phyloP scores from a whole-genome alignment of 495 filamentous ascomycete species.

The Hyphodiscus hymeniophilus region DNA sequence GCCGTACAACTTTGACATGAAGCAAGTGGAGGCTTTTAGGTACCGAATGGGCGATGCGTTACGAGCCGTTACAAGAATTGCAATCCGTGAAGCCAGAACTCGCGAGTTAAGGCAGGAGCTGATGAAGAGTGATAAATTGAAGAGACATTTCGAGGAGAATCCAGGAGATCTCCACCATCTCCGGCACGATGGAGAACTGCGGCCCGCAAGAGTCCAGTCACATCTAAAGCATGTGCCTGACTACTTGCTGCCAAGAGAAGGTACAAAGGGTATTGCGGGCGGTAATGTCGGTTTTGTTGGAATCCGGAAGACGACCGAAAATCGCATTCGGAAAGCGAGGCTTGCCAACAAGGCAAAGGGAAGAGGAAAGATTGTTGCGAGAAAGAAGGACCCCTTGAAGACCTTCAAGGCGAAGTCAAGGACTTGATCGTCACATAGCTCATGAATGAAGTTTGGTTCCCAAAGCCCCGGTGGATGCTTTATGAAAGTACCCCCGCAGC shows the following conservation, averaged over 20 bases:
- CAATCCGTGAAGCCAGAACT: constrained; percentile 81
- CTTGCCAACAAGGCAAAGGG: constrained; percentile 46
- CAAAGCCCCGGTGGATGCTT: too few species aligned
- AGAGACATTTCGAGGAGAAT: constrained; percentile 95
- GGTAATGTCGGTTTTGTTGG: constrained; percentile 63
- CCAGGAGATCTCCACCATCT: constrained; percentile 79
- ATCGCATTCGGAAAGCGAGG: constrained; percentile 67
- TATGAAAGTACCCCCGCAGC: too few species aligned
- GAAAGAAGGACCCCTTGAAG: constrained; percentile 77
- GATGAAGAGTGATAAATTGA: constrained; percentile 84
- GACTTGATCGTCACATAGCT: not conserved
- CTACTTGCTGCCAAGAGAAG: constrained; percentile 80
- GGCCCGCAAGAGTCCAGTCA: constrained; percentile 67
- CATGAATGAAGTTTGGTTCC: too few species aligned
- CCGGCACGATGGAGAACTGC: constrained; percentile 82
- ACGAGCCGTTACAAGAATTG: constrained; percentile 69
- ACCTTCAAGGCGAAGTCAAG: constrained; percentile 46
- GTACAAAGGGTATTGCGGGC: constrained; percentile 51
- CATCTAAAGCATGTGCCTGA: constrained; percentile 95
- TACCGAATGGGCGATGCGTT: constrained; percentile 92
- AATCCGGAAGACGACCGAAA: constrained; percentile 62
- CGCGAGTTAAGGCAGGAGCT: constrained; percentile 84
- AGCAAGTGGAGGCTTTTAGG: constrained; percentile 82
- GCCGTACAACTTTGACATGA: constrained; percentile 91
- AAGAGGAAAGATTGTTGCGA: constrained; percentile 38